Conservation (phyloP, 148 eudicot species). For the Rhododendron vialii region DNA sequence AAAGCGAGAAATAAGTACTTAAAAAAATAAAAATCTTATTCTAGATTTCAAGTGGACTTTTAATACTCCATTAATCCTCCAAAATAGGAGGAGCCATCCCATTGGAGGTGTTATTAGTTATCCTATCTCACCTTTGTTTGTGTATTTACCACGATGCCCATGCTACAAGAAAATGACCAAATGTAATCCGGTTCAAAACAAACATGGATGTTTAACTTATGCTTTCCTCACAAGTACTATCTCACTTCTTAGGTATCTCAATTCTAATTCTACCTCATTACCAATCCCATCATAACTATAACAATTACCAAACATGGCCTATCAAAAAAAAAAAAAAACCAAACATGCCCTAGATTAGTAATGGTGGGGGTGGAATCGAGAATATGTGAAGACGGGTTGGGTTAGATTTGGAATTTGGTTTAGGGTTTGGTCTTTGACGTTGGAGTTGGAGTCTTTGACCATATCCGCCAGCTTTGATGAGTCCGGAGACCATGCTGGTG, state of each 20-base stretch:
- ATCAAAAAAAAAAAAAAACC: background rate
- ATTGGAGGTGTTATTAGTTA: background rate
- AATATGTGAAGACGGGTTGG: background rate
- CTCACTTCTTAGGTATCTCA: too few species aligned
- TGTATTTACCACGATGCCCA: background rate
- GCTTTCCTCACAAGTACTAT: too few species aligned
- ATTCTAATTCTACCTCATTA: too few species aligned
- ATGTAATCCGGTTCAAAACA: too few species aligned
- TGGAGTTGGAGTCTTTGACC: background rate
- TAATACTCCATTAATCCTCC: background rate
- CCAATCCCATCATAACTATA: too few species aligned
- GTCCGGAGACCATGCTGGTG: background rate
- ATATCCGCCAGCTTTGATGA: background rate
- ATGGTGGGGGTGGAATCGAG: background rate
- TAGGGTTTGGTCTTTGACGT: background rate
- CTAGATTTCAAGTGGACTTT: too few species aligned
- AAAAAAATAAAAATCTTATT: too few species aligned
- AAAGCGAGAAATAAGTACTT: accelerated
- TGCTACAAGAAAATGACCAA: background rate
- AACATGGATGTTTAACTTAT: too few species aligned
- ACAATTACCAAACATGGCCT: background rate
- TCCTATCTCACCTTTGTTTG: background rate
- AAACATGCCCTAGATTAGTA: background rate
- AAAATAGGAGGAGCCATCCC: background rate
- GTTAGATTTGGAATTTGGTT: background rate